Conservation (phyloP, 805 yeast genomes). For the Spathaspora sp. region DNA sequence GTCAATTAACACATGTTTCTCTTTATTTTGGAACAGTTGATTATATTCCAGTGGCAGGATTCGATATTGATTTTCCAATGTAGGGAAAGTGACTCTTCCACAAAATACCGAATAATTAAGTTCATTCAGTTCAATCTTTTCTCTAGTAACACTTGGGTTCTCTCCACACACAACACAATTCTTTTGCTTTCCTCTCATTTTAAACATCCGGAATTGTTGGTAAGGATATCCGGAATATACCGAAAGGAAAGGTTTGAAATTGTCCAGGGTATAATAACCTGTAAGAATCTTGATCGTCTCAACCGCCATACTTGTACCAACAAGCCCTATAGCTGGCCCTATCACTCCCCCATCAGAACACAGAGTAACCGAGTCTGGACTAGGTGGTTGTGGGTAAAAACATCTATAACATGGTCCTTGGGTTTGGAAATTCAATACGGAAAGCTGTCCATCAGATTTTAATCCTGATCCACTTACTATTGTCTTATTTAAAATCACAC, state of each 20-base stretch:
- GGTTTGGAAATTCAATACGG: conserved; percentile 61
- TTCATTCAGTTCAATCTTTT: conserved; percentile 40
- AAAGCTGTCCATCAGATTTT: conserved; percentile 85
- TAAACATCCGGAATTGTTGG: conserved; percentile 67
- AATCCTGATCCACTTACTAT: conserved; percentile 91
- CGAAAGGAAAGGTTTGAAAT: conserved; percentile 65
- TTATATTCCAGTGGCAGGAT: conserved; percentile 40
- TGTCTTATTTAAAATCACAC: conserved; percentile 64
- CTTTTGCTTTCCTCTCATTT: conserved; percentile 66
- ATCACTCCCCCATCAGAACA: conserved; percentile 92
- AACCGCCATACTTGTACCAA: conserved; percentile 85
- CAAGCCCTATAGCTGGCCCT: conserved; percentile 93
- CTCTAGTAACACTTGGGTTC: conserved; percentile 46
- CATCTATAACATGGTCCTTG: conserved; percentile 93
- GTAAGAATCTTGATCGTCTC: conserved; percentile 78
- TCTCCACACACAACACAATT: conserved; percentile 66
- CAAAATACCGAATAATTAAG: conserved; percentile 74
- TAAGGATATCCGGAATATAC: conserved; percentile 65
- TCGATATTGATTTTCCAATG: conserved; percentile 43
- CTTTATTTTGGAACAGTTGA: conserved; percentile 8
- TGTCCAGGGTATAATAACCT: conserved; percentile 45
- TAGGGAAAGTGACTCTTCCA: conserved; percentile 52
- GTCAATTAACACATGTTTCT: conserved; percentile 48
- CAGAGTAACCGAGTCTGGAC: conserved; percentile 73
- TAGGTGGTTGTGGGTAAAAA: conserved; percentile 86